Percentiles rank a stretch among this genome's conserved stretches.
These are phyloP conservation scores for Pseudomassariella vexata DNA, from an alignment of 2,329 filamentous ascomycete genomes.

Conservation along the genomic window DNA sequence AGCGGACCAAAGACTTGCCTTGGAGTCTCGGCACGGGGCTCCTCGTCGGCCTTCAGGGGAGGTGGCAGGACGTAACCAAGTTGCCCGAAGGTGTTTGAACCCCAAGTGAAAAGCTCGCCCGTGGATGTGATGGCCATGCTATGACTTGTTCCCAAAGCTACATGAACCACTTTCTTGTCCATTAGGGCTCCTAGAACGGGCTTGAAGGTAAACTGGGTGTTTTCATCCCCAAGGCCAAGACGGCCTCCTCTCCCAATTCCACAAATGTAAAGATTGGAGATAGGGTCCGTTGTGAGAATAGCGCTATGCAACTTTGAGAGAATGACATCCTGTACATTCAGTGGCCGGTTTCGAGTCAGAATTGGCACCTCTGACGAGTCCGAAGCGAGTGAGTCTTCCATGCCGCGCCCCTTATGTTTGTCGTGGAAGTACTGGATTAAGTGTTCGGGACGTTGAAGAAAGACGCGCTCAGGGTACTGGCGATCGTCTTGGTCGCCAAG, in stretches of 20 bases:
- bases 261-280: slow-evolving; percentile 88
- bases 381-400: slow-evolving; percentile 24
- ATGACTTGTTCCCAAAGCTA: slow-evolving; percentile 88
- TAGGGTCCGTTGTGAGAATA: slow-evolving; percentile 77
- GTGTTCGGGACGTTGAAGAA: slow-evolving; percentile 69
- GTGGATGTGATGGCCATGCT: slow-evolving; percentile 77
- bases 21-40: slow-evolving; percentile 74
- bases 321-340: slow-evolving; percentile 73
- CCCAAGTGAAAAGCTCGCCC: slow-evolving; percentile 94
- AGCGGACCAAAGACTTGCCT: slow-evolving; percentile 87
- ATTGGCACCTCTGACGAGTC: slow-evolving; percentile 58
- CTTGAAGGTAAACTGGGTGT: slow-evolving; percentile 79
- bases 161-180: slow-evolving; percentile 67
- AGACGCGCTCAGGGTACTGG: slow-evolving; percentile 83
- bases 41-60: slow-evolving; percentile 65
- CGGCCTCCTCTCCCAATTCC: slow-evolving; percentile 88
- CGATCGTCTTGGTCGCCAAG: slow-evolving; percentile 95
- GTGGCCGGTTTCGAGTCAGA: slow-evolving; percentile 63
- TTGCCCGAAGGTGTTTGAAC: slow-evolving; percentile 78
- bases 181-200: slow-evolving; percentile 73
- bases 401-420: slow-evolving; percentile 34
- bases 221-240: slow-evolving; percentile 83
- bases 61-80: slow-evolving; percentile 75
- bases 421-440: slow-evolving; percentile 68
- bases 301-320: slow-evolving; percentile 92